Conservation (phyloP, 176 grass and related monocot species). For the Pontederia crassipes region DNA sequence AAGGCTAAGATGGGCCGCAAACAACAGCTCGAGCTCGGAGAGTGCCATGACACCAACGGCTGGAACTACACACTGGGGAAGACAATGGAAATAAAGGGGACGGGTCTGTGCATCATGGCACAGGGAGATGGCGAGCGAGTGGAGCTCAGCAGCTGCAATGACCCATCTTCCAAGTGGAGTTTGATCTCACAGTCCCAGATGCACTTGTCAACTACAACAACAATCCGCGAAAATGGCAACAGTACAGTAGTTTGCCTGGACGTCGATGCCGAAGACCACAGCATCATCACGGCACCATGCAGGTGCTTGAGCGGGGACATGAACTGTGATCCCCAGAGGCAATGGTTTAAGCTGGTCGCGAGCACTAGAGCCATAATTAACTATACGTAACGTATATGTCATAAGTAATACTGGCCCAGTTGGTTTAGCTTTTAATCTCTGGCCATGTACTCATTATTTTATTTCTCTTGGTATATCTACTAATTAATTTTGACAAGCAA, state of each 20-base stretch:
- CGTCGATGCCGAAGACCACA: constrained; percentile 37
- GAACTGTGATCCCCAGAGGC: constrained; percentile 55
- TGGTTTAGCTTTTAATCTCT: too few species aligned
- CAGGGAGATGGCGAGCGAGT: too few species aligned
- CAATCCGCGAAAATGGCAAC: not conserved
- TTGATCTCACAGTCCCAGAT: constrained; percentile 58
- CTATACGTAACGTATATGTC: too few species aligned
- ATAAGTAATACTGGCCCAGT: too few species aligned
- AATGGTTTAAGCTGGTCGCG: constrained; percentile 80
- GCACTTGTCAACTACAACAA: constrained; percentile 36
- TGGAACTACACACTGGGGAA: too few species aligned
- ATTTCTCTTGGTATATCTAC: too few species aligned
- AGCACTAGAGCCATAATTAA: constrained; percentile 23
- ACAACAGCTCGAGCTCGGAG: constrained; percentile 39
- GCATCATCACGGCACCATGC: constrained; percentile 56
- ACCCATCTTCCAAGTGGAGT: constrained; percentile 24
- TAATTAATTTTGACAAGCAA: too few species aligned
- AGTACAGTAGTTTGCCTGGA: constrained; percentile 29
- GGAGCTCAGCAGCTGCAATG: too few species aligned
- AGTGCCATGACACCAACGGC: constrained; percentile 29
- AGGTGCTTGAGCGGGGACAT: constrained; percentile 48
- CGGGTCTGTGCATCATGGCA: too few species aligned
- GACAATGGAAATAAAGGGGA: too few species aligned
- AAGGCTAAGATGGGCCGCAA: constrained; percentile 19
- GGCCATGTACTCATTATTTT: too few species aligned